These are phyloP conservation scores for Kappamyces sp. DNA, from an alignment of 192 early-diverging fungal genomes.

Conservation along the genomic window DNA sequence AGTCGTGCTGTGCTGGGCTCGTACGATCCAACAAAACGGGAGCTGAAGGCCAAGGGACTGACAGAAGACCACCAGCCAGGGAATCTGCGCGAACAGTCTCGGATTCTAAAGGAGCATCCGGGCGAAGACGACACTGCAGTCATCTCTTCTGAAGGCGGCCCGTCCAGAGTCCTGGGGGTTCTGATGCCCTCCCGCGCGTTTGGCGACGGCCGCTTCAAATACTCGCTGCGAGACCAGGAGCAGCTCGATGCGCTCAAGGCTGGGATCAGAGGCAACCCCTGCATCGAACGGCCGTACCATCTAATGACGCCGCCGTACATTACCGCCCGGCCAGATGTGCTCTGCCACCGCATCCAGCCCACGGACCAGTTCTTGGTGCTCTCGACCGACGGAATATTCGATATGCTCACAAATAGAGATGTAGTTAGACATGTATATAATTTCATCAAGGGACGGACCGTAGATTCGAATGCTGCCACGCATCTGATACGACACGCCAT, in stretches of 20 bases:
- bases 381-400: constrained; percentile 81
- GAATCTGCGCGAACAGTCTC: constrained; percentile 46
- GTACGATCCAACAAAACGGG: not conserved
- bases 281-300: constrained; percentile 23
- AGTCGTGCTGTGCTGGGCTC: constrained; percentile 25
- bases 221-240: constrained; percentile 13
- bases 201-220: constrained; percentile 64
- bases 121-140: constrained; percentile 61
- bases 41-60: constrained; percentile 29
- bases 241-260: constrained; percentile 20
- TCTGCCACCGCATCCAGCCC: constrained; percentile 48
- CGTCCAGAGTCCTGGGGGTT: constrained; percentile 25
- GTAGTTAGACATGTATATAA: constrained; percentile 44
- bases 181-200: constrained; percentile 52
- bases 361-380: constrained; percentile 70
- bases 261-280: constrained; percentile 36
- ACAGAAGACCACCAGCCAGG: constrained; percentile 59
- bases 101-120: constrained; percentile 64
- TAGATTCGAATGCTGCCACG: constrained; percentile 61
- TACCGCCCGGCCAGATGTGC: constrained; percentile 67
- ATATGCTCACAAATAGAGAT: constrained; percentile 63
- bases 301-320: constrained; percentile 24
- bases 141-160: constrained; percentile 39
- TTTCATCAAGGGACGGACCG: constrained; percentile 24
- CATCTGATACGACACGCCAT: constrained; percentile 66